Conservation (phyloP, 2,329 filamentous ascomycete species). For the Pestalotiopsis sp. region DNA sequence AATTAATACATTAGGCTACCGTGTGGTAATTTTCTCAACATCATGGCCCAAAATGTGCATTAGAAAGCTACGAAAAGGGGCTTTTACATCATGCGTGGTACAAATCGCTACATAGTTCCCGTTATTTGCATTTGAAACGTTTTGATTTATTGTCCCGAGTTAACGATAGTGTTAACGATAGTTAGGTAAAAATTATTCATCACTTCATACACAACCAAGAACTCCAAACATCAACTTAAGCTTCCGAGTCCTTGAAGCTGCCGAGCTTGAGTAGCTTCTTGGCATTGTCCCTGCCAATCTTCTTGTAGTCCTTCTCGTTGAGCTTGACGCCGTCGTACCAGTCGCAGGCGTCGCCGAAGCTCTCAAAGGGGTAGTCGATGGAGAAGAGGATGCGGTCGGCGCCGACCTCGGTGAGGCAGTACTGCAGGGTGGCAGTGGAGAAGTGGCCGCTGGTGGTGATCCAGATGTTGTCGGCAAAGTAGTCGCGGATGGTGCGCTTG, state of each 20-base stretch:
- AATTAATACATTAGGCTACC: too few relatives aligned
- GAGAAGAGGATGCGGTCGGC: constrained; percentile 55
- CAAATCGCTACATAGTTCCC: neutral
- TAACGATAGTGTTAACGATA: neutral
- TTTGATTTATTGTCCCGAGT: neutral
- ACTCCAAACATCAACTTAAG: neutral
- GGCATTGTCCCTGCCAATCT: constrained; percentile 47
- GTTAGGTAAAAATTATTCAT: neutral
- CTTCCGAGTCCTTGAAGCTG: constrained; percentile 35
- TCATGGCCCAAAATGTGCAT: too few relatives aligned
- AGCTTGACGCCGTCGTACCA: constrained; percentile 40
- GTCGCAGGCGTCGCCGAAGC: constrained; percentile 41
- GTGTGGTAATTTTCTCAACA: too few relatives aligned
- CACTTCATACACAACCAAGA: neutral
- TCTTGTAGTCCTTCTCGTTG: constrained; percentile 29
- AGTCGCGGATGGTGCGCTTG: constrained; percentile 53
- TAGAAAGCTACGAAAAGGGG: too few relatives aligned
- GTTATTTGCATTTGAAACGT: neutral
- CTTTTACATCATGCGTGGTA: too few relatives aligned
- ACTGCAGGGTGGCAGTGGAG: constrained; percentile 54
- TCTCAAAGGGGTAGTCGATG: constrained; percentile 57
- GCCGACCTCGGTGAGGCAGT: constrained; percentile 50
- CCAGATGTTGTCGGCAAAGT: constrained; percentile 59
- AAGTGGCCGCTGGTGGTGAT: constrained; percentile 62
- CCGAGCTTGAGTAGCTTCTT: constrained; percentile 43